These are phyloP conservation scores for Alternaria sp. DNA, from an alignment of 2,329 filamentous ascomycete genomes.

Conservation along the genomic window DNA sequence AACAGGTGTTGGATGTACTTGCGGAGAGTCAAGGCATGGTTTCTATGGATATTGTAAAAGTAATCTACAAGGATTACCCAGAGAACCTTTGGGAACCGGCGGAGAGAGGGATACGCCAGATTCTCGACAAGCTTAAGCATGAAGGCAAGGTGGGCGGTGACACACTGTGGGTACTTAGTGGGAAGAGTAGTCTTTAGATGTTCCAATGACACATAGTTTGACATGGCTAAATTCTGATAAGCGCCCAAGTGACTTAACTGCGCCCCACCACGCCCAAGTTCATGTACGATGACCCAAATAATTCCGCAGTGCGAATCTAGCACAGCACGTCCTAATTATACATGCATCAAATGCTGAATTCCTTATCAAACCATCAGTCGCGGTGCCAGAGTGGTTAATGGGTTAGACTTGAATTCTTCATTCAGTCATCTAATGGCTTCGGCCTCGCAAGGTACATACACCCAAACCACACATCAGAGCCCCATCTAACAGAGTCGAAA, in stretches of 20 bases:
- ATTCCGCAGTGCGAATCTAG: no score
- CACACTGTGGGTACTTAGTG: constrained; percentile 44
- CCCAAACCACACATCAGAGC: no score
- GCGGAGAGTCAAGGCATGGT: constrained; percentile 61
- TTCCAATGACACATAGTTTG: background rate
- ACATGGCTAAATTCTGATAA: background rate
- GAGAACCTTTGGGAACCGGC: constrained; percentile 78
- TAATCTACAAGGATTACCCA: constrained; percentile 82
- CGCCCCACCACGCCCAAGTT: background rate
- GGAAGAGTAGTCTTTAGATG: constrained; percentile 40
- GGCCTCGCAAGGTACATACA: constrained; percentile 46
- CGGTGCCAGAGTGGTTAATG: constrained; percentile 52
- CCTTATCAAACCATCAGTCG: constrained; percentile 22
- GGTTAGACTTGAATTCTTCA: constrained; percentile 49
- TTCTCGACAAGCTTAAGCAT: constrained; percentile 76
- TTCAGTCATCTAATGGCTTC: constrained; percentile 52
- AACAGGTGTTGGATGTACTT: constrained; percentile 47
- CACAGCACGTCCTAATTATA: rapidly evolving
- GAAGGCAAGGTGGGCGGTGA: constrained; percentile 69
- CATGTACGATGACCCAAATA: background rate
- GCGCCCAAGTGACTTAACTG: background rate
- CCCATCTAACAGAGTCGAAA: background rate
- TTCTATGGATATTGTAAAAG: constrained; percentile 81
- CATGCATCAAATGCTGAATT: background rate
- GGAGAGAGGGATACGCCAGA: constrained; percentile 75